Percentiles rank a stretch among this genome's conserved stretches.
Conservation (phyloP, 2,329 filamentous ascomycete species). For the Chaetothyriales sp. region DNA sequence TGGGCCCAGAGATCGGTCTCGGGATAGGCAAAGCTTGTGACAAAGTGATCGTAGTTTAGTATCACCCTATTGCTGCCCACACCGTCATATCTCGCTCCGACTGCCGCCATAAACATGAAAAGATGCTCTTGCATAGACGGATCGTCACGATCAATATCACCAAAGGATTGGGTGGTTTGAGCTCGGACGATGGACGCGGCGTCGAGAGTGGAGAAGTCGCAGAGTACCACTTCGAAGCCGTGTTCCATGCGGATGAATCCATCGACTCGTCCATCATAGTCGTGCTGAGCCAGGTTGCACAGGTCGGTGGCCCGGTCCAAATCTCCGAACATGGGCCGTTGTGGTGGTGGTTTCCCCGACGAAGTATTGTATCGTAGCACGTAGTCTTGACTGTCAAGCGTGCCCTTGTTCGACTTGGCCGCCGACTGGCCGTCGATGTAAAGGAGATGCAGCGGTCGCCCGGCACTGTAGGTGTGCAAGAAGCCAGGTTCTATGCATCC, state of each 20-base stretch:
- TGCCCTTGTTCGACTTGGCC: conserved; percentile 51
- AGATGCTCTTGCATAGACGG: background rate
- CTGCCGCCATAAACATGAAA: conserved; percentile 6
- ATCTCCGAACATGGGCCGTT: conserved; percentile 31
- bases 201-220: conserved; percentile 41
- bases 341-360: background rate
- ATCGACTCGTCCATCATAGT: conserved; percentile 44
- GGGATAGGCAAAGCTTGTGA: conserved; percentile 33
- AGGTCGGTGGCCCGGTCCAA: conserved; percentile 39
- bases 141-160: background rate
- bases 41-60: conserved; percentile 37
- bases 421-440: conserved; percentile 60
- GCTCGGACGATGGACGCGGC: conserved; percentile 23
- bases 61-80: conserved; percentile 27
- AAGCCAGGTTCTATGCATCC: conserved; percentile 34
- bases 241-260: conserved; percentile 54
- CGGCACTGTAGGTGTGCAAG: conserved; percentile 52
- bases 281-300: conserved; percentile 38
- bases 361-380: conserved; percentile 33
- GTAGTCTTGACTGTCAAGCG: conserved; percentile 53
- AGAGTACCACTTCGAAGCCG: conserved; percentile 59
- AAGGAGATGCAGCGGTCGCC: conserved; percentile 44
- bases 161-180: background rate
- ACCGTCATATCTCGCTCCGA: conserved; percentile 16
- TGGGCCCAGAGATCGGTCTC: conserved; percentile 29